phyloP scores from a whole-genome alignment of 192 early-diverging fungal species.

The Coemansia sp. region DNA sequence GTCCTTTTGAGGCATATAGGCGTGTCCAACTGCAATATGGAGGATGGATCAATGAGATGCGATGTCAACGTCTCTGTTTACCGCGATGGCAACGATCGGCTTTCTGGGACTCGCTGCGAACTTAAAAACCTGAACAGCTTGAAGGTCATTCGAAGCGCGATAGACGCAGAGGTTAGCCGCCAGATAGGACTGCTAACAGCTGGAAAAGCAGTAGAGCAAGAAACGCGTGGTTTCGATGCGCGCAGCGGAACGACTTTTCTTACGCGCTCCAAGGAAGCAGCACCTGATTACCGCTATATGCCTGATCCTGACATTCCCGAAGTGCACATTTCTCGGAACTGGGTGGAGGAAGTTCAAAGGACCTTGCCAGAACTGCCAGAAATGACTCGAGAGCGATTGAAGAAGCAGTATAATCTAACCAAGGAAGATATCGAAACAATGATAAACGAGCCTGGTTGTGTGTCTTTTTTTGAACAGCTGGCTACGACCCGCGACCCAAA shows the following conservation, averaged over 20 bases:
- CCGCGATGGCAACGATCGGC: conserved; percentile 47
- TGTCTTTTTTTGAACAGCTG: conserved; percentile 76
- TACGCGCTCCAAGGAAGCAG: conserved; percentile 79
- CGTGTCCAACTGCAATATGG: conserved; percentile 78
- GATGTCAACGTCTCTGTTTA: conserved; percentile 92
- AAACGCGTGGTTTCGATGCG: conserved; percentile 82
- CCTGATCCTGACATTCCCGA: conserved; percentile 64
- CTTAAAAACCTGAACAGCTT: conserved; percentile 82
- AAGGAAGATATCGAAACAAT: conserved; percentile 62
- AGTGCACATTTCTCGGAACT: conserved; percentile 37
- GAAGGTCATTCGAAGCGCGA: conserved; percentile 64
- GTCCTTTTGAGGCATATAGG: conserved; percentile 66
- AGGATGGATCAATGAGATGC: conserved; percentile 87
- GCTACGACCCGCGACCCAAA: conserved; percentile 25
- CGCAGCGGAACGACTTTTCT: conserved; percentile 62
- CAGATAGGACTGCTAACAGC: conserved; percentile 65
- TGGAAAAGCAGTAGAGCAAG: conserved; percentile 61
- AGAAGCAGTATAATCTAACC: conserved; percentile 60
- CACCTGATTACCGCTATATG: conserved; percentile 88
- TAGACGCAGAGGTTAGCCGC: conserved; percentile 78
- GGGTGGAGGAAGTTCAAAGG: conserved; percentile 47
- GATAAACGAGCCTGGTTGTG: conserved; percentile 70
- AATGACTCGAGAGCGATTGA: conserved; percentile 57
- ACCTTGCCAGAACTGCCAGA: conserved; percentile 77
- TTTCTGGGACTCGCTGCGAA: conserved; percentile 70